Conservation (phyloP, 768 basidiomycete genomes). For the Lyophyllum atratum region DNA sequence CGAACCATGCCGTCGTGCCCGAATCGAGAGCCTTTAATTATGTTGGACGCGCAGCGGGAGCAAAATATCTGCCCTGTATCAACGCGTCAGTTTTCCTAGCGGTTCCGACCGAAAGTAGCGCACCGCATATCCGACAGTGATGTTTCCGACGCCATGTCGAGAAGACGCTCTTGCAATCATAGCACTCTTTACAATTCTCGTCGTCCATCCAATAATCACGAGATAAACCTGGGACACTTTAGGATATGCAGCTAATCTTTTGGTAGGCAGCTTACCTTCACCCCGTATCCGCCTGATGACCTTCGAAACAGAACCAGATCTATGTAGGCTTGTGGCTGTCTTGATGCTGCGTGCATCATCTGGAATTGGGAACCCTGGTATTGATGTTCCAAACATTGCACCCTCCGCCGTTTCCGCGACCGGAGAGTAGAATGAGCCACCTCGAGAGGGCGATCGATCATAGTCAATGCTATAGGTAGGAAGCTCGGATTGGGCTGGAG, state of each 20-base stretch:
- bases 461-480: constrained; percentile 69
- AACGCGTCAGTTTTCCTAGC: neutral
- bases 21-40: constrained; percentile 92
- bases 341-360: constrained; percentile 89
- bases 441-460: constrained; percentile 59
- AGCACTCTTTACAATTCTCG: constrained; percentile 92
- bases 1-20: constrained; percentile 95
- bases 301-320: constrained; percentile 85
- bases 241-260: constrained; percentile 1
- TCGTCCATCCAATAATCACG: constrained; percentile 99
- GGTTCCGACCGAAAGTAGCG: constrained; percentile 18
- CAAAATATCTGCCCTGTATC: constrained; percentile 92
- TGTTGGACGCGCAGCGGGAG: constrained; percentile 93
- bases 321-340: constrained; percentile 68
- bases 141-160: constrained; percentile 95
- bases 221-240: constrained; percentile 61
- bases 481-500: constrained; percentile 80
- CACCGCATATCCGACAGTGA: constrained; percentile 96
- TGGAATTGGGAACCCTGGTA: constrained; percentile 91
- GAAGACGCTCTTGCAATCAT: constrained; percentile 93
- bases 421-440: constrained; percentile 50
- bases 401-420: constrained; percentile 58
- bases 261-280: constrained; percentile 58
- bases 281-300: constrained; percentile 89
- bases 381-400: constrained; percentile 66